Base-by-base conservation (phyloP, 2,329 filamentous ascomycete species). In the Neonectria coccinea region DNA sequence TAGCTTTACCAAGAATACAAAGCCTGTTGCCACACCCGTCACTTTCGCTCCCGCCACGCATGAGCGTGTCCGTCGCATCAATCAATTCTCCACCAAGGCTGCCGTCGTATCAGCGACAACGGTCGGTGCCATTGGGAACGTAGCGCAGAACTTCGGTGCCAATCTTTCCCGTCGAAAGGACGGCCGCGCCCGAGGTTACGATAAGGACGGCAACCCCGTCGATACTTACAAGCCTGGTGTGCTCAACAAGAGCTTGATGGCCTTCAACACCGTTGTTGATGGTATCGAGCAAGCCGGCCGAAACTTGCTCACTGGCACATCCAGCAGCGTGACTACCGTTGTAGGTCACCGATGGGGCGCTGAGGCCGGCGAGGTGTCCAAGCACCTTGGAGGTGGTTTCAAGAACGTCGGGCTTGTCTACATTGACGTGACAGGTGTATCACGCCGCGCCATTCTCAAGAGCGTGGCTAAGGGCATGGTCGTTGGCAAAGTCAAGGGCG, bases 341-440 rank as follows among this genome's bases (percentile, higher is more conserved):
- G 93, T 98, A 3, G 87, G 90, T n/a, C 96, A 98, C 79, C 90
- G 89, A 67, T 99, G 94, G 83, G 96, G 96, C 5, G 76, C 86
- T 1, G 93, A 99, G 79, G 96, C 96, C 0, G 93, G 94, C 16
- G 85, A 90, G 39, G 84, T 98, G 16, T 91, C 93, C 2, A 85
- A 85, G 45, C 85, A 92, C 57, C 79, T 99, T 20, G 92, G 93
- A 1, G 91, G 93, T 5, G 95, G 94, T 25, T 90, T 97, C 74
- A 97, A 96, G 85, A 99, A 98, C 70, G 96, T 98, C 8, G 96
- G 94, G 6, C 85, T 99, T 29, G 96, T 99, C 33, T 99, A 99
- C 77, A 97, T 99, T 65, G 96, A 99, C 73, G 95, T 97, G 1
- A 91, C 94, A 0, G 96, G 96, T 39, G 96, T 99, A 1, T 97